phyloP scores from a whole-genome alignment of 805 yeast genomes.

The Saccharomyces eubayanus region DNA sequence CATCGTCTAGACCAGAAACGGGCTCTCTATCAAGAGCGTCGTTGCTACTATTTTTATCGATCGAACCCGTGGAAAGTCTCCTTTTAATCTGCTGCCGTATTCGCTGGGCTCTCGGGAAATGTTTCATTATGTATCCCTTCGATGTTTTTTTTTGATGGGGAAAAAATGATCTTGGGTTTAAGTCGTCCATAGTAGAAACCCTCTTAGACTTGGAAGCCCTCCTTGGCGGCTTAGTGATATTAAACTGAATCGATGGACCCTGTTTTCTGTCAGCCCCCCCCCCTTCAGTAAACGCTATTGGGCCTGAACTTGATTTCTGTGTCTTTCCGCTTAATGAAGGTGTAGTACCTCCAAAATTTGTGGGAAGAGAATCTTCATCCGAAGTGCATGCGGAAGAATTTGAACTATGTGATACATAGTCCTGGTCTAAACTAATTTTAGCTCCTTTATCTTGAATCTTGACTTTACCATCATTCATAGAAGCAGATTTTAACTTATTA shows the following conservation, averaged over 20 bases:
- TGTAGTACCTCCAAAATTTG: background rate
- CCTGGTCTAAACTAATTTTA: background rate
- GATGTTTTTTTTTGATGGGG: background rate
- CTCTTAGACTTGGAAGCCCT: conserved; percentile 3
- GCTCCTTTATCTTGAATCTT: background rate
- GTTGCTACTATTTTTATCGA: conserved; percentile 4
- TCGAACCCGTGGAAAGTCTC: conserved; percentile 14
- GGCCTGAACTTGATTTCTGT: background rate
- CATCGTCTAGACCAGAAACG: background rate
- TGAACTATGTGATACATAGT: background rate
- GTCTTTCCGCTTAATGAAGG: background rate
- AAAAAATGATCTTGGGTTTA: background rate
- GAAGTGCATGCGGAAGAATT: background rate
- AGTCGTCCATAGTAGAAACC: background rate
- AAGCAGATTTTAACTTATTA: conserved; percentile 3
- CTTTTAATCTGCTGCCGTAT: conserved; percentile 14
- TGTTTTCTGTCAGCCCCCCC: conserved; percentile 1
- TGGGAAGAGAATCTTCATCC: background rate
- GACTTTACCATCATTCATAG: conserved; percentile 3
- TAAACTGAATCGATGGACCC: conserved; percentile 26
- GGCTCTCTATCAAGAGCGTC: background rate
- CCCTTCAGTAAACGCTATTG: background rate
- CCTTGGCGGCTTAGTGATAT: conserved; percentile 22
- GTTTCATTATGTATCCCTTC: conserved; percentile 8
- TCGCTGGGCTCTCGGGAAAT: conserved; percentile 15